Percentiles rank a stretch among this genome's conserved stretches.
Evolutionary conservation across 2,329 filamentous ascomycete species (phyloP).

Genomic region (Karstenula rhodostoma): DNA sequence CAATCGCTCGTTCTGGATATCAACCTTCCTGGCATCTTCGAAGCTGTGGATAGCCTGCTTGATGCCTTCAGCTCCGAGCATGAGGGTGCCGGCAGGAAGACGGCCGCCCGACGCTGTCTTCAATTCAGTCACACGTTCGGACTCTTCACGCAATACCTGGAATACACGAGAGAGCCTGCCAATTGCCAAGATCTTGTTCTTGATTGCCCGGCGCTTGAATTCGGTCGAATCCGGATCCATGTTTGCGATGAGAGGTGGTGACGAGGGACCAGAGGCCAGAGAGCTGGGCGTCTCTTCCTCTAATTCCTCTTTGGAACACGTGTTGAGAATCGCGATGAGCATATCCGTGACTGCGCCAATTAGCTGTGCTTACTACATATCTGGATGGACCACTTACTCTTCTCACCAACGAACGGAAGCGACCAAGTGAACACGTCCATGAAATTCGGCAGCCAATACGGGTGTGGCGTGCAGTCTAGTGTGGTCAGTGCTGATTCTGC

Average conservation of each 20-base stretch:
- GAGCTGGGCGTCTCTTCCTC: constrained; percentile 84
- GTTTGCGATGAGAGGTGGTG: constrained; percentile 69
- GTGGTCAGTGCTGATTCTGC: constrained; percentile 22
- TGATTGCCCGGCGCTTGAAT: constrained; percentile 94
- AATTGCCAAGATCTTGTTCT: constrained; percentile 99
- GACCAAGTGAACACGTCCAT: constrained; percentile 99
- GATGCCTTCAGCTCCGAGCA: constrained; percentile 97
- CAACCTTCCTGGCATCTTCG: constrained; percentile 95
- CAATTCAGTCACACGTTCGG: constrained; percentile 93
- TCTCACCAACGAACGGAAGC: constrained; percentile 96
- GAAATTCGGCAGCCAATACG: constrained; percentile 99
- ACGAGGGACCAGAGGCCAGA: constrained; percentile 74
- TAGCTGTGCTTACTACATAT: constrained; percentile 21
- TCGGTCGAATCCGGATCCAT: constrained; percentile 87
- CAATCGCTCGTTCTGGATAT: constrained; percentile 93
- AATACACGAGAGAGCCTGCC: constrained; percentile 96
- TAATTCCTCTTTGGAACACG: constrained; percentile 96
- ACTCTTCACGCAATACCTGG: constrained; percentile 97
- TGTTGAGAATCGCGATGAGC: constrained; percentile 98
- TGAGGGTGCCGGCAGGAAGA: constrained; percentile 92
- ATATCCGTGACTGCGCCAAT: constrained; percentile 79
- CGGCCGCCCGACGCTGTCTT: constrained; percentile 95
- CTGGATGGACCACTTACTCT: constrained; percentile 57
- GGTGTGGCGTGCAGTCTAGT: constrained; percentile 89
- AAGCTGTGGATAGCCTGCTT: constrained; percentile 98